Percentiles rank a stretch among this genome's conserved stretches.
Conservation (phyloP, 2,329 filamentous ascomycete species). For the Aspergillus fischeri region DNA sequence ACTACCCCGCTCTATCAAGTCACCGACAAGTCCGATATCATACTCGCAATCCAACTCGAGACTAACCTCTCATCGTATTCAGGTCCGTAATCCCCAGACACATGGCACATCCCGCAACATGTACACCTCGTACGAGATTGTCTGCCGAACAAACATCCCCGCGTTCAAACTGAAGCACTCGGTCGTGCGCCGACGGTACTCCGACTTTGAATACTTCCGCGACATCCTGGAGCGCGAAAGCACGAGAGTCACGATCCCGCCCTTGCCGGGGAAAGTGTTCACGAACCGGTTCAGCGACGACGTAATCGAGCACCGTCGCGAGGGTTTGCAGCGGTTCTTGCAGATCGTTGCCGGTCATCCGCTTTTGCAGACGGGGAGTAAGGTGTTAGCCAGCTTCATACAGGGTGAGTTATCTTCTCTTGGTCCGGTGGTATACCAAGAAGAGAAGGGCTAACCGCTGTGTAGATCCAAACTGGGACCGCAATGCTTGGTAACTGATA, state of each 20-base stretch:
- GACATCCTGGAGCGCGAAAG: constrained; percentile 96
- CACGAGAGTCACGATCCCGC: constrained; percentile 90
- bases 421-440: not conserved
- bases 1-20: not conserved
- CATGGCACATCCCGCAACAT: constrained; percentile 91
- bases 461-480: constrained; percentile 67
- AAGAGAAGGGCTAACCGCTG: not conserved
- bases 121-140: constrained; percentile 99
- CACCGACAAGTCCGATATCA: not conserved
- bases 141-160: constrained; percentile 96
- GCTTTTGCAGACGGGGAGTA: constrained; percentile 92
- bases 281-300: constrained; percentile 97
- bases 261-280: constrained; percentile 93
- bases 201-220: constrained; percentile 97
- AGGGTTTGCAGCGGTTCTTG: constrained; percentile 89
- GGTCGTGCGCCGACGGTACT: constrained; percentile 87
- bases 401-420: constrained; percentile 62
- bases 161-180: constrained; percentile 94
- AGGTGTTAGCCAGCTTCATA: constrained; percentile 93
- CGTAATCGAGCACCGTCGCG: constrained; percentile 90
- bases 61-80: constrained; percentile 11
- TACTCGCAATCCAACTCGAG: not conserved
- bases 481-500: constrained; percentile 68
- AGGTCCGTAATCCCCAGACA: constrained; percentile 91
- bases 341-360: constrained; percentile 98